A percentile compares a stretch with the other conserved stretches of the same genome.
These are phyloP conservation scores for Aureobasidium sp. DNA, from an alignment of 2,329 filamentous ascomycete genomes.

Conservation along the genomic window DNA sequence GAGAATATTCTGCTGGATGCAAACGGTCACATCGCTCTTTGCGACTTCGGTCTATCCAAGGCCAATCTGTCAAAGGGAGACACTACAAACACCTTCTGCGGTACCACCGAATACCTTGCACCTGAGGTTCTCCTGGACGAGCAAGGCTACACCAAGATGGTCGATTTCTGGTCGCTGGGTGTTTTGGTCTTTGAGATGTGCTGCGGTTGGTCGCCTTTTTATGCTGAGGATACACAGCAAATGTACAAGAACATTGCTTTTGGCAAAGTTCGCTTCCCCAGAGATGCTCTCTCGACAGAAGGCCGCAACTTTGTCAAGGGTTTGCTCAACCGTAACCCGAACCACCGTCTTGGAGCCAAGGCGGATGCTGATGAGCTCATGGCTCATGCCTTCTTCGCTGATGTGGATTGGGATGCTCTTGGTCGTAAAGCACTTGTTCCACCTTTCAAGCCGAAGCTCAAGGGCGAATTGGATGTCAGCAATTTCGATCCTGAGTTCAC, in stretches of 20 bases:
- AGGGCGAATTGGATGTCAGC: slow-evolving; percentile 90
- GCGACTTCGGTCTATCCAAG: slow-evolving; percentile 95
- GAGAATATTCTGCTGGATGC: slow-evolving; percentile 96
- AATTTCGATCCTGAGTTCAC: slow-evolving; percentile 99
- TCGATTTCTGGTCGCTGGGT: slow-evolving; percentile 97
- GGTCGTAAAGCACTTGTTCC: slow-evolving; percentile 87
- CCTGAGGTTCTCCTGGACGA: slow-evolving; percentile 93
- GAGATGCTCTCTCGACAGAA: slow-evolving; percentile 88
- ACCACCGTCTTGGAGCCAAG: slow-evolving; percentile 83
- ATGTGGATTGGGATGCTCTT: slow-evolving; percentile 86
- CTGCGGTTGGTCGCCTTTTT: slow-evolving; percentile 98
- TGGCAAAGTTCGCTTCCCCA: slow-evolving; percentile 92
- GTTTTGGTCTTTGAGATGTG: slow-evolving; percentile 99
- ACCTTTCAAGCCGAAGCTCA: slow-evolving; percentile 95
- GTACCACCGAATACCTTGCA: slow-evolving; percentile 93
- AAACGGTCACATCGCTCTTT: slow-evolving; percentile 94
- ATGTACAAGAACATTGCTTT: slow-evolving; percentile 99
- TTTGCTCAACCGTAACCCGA: slow-evolving; percentile 90
- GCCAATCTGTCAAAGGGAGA: slow-evolving; percentile 95
- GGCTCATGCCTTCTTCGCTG: slow-evolving; percentile 85
- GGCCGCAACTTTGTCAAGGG: slow-evolving; percentile 98
- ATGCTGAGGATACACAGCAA: slow-evolving; percentile 96
- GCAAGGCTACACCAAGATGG: slow-evolving; percentile 98
- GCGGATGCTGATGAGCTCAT: slow-evolving; percentile 92
- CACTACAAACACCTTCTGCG: slow-evolving; percentile 97